Evolutionary conservation across 2,329 filamentous ascomycete species (phyloP).

Genomic region (Ascochyta rabiei): DNA sequence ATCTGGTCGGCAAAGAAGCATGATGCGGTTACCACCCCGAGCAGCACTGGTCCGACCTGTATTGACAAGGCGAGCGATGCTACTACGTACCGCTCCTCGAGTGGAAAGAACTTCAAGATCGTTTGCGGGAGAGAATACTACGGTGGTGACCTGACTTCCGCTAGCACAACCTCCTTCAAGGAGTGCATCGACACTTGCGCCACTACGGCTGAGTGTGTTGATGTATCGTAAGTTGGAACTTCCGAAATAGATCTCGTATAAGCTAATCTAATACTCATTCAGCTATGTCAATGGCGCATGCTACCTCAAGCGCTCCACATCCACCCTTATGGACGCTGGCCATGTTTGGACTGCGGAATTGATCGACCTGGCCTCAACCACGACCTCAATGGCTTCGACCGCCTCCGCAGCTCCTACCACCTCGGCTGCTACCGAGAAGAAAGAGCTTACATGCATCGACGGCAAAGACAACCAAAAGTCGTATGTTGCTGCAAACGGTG

Average conservation of each 20-base stretch:
- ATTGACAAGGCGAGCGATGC: neutral
- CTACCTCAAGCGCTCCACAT: constrained; percentile 1
- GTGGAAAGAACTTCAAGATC: constrained; percentile 2
- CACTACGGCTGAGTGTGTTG: neutral
- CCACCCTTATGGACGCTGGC: neutral
- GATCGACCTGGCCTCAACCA: neutral
- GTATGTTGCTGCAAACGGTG: neutral
- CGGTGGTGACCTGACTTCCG: neutral
- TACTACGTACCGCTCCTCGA: neutral
- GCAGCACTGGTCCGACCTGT: neutral
- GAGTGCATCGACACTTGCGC: constrained; percentile 2
- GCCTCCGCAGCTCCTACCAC: neutral
- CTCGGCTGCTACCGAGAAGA: neutral
- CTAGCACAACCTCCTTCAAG: neutral
- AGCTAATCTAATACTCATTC: neutral
- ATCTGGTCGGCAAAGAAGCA: constrained; percentile 8
- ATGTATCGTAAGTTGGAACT: constrained; percentile 6
- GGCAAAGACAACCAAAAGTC: neutral
- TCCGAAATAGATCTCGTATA: no score
- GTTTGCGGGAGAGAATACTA: constrained; percentile 3
- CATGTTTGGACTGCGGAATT: constrained; percentile 2
- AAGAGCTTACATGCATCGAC: neutral
- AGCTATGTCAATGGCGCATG: constrained; percentile 5
- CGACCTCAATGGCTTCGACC: neutral
- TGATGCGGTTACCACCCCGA: no score